phyloP scores from a whole-genome alignment of 352 stramenopile species.

The Pythium insidiosum region DNA sequence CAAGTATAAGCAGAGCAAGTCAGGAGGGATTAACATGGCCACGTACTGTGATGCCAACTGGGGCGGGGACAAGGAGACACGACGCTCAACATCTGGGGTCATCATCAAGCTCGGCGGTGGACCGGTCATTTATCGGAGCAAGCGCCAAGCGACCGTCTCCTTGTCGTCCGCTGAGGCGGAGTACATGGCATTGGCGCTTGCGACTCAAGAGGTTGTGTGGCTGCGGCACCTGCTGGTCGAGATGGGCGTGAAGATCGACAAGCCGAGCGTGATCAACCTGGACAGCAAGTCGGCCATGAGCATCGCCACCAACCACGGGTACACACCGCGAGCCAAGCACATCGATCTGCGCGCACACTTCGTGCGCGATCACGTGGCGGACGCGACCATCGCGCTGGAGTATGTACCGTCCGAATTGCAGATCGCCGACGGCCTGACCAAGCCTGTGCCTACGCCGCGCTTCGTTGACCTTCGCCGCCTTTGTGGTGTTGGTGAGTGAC shows the following conservation, averaged over 20 bases:
- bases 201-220: slow-evolving; percentile 14
- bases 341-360: slow-evolving; percentile 6
- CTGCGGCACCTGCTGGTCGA: slow-evolving; percentile 6
- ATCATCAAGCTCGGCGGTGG: slow-evolving; percentile 3
- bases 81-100: slow-evolving; percentile 13
- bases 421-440: not conserved
- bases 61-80: slow-evolving; percentile 7
- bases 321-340: slow-evolving; percentile 4
- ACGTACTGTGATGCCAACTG: slow-evolving; percentile 16
- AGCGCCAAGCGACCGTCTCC: slow-evolving; percentile 6
- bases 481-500: not conserved
- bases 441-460: not conserved
- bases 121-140: slow-evolving; percentile 16
- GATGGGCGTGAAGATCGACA: not conserved
- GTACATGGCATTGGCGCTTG: slow-evolving; percentile 12
- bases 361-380: slow-evolving; percentile 2
- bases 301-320: not conserved
- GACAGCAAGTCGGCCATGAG: slow-evolving; percentile 5
- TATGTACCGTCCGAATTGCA: not conserved
- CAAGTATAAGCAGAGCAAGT: not conserved
- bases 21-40: not conserved
- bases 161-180: slow-evolving; percentile 15
- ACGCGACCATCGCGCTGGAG: not conserved
- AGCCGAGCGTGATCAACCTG: not conserved
- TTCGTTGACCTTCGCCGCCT: not conserved